Percentiles rank a stretch among this genome's conserved stretches.
phyloP scores from a whole-genome alignment of 2,329 filamentous ascomycete genomes.

The Coniochaeta sp. region DNA sequence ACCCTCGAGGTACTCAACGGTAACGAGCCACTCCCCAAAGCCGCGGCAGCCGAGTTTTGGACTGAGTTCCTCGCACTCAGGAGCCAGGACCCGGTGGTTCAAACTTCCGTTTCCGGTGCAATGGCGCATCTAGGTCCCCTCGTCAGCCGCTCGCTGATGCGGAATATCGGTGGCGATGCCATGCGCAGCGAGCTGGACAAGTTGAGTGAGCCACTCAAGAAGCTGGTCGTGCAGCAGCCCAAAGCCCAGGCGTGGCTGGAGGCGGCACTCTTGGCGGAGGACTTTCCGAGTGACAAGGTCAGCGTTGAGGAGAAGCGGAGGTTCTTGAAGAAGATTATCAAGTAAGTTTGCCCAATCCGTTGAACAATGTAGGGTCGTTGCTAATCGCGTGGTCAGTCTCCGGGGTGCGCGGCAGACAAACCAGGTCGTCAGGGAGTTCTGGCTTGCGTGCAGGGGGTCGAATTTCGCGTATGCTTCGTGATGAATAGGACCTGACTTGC shows the following conservation, averaged over 20 bases:
- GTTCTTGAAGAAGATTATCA: constrained; percentile 61
- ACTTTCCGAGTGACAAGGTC: constrained; percentile 55
- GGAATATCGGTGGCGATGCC: constrained; percentile 61
- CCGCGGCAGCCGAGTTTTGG: constrained; percentile 69
- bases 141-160: constrained; percentile 51
- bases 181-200: constrained; percentile 66
- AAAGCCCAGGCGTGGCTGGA: constrained; percentile 57
- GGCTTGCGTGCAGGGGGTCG: constrained; percentile 57
- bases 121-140: constrained; percentile 54
- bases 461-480: constrained; percentile 55
- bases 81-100: constrained; percentile 31
- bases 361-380: not conserved
- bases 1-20: constrained; percentile 62
- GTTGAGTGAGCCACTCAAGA: constrained; percentile 64
- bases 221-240: constrained; percentile 50
- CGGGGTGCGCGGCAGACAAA: constrained; percentile 59
- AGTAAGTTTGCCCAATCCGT: constrained; percentile 30
- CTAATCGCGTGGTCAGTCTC: constrained; percentile 23
- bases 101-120: constrained; percentile 38
- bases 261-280: constrained; percentile 44
- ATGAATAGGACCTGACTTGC: constrained; percentile 4
- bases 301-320: constrained; percentile 49
- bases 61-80: constrained; percentile 44
- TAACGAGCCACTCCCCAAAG: constrained; percentile 68
- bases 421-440: constrained; percentile 64